Base-by-base conservation (phyloP, 2,329 filamentous ascomycete species). In the Talaromyces rugulosus region DNA sequence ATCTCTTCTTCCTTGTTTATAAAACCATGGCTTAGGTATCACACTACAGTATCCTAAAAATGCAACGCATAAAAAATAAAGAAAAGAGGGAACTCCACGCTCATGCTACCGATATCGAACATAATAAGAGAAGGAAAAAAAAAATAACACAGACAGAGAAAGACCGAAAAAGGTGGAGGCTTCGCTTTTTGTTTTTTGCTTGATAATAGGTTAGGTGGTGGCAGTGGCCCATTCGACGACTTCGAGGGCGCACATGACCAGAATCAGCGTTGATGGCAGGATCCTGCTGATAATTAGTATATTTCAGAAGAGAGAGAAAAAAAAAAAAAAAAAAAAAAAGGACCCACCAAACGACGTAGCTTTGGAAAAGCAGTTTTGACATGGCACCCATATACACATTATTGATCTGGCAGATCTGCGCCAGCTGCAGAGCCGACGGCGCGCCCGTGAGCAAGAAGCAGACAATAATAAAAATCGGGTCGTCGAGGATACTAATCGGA, bases 331-430 rank as follows among this genome's bases (percentile, higher is more conserved):
- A 34, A 2, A 52, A 34, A 54, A 33, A 44, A 5, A 23, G 14
- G 27, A 82, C 87, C 78, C 81, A 91, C 91, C 92, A 96, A 66
- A 97, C 88, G 63, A 99, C 92, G 73, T 96, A 96, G 78, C 94
- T 97, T 81, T 97, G 94, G 81, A 98, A 96, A 57, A 98, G 79
- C 61, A 99, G 84, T 74, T 87, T 90, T 65, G 91, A 90, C 93
- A 99, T 98, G 56, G 95, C 92, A 18, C 89, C 87, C 81, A 98
- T 94, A 75, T 92, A 99, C 9, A 99, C 95, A 65, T 89, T 89
- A 77, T 99, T 99, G 79, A 98, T 90, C 82, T 98, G 95, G 79
- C 95, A 99, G 64, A 99, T 99, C 79, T 99, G 95, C 6, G 95
- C 94, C 71, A 99, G 81, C 78, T 99, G 95, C 66, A 99, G 82